Evolutionary conservation across 257 asterid genomes (phyloP).

Genomic region (Osmanthus fragrans): DNA sequence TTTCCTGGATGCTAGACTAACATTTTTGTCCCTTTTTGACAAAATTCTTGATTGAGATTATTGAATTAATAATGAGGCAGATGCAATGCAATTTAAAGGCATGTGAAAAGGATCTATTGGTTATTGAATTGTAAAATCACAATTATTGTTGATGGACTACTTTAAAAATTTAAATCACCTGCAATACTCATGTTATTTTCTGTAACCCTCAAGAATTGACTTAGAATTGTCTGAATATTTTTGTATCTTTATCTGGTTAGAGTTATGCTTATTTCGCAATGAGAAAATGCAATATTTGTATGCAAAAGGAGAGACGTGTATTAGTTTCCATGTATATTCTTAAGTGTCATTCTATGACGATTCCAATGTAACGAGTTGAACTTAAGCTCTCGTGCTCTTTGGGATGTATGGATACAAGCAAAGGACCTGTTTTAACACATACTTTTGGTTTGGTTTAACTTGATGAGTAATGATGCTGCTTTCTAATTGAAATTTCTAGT

Average conservation of each 20-base stretch:
- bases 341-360: constrained; percentile 2
- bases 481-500: not conserved
- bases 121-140: not conserved
- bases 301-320: not conserved
- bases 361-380: constrained; percentile 1
- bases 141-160: not conserved
- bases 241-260: not conserved
- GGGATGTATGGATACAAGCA: constrained; percentile 12
- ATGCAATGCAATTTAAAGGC: not conserved
- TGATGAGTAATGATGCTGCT: not conserved
- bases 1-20: not conserved
- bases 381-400: constrained; percentile 8
- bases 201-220: not conserved
- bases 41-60: not conserved
- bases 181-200: not conserved
- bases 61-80: not conserved
- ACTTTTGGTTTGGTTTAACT: too few relatives aligned
- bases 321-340: constrained; percentile 12
- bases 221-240: constrained; percentile 2
- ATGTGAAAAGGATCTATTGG: not conserved
- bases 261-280: constrained; percentile 1
- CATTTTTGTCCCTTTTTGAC: not conserved
- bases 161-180: not conserved
- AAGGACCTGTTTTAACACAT: not conserved
- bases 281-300: not conserved